Evolutionary conservation across 345 rosid species (phyloP).

Genomic region (Linum usitatissimum): DNA sequence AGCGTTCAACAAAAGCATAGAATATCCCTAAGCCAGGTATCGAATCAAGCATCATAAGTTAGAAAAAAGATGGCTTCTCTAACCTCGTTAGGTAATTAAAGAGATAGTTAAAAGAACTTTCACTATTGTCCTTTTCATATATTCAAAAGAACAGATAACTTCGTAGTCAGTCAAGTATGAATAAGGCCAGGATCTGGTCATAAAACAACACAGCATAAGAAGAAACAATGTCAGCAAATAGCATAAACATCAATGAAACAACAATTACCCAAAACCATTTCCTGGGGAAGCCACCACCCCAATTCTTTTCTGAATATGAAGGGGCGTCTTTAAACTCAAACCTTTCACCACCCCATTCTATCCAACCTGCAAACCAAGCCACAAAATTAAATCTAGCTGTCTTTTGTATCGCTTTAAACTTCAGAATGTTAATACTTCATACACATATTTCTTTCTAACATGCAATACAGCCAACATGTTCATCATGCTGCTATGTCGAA

Average conservation of each 20-base stretch:
- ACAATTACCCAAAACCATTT: slow-evolving; percentile 93
- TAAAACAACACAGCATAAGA: no score
- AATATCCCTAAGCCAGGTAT: no score
- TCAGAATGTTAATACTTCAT: not conserved
- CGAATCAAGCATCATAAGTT: no score
- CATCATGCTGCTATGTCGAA: not conserved
- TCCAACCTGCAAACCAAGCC: slow-evolving; percentile 60
- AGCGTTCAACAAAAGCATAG: no score
- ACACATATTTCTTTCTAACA: no score
- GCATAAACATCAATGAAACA: slow-evolving; percentile 3
- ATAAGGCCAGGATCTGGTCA: no score
- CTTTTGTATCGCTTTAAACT: not conserved
- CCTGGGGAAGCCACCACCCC: slow-evolving; percentile 97
- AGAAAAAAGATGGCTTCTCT: not conserved
- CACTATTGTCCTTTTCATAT: not conserved
- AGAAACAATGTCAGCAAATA: not conserved
- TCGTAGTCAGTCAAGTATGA: no score
- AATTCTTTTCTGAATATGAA: slow-evolving; percentile 93
- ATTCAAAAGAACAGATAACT: not conserved
- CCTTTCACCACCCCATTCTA: slow-evolving; percentile 91
- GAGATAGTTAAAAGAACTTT: not conserved
- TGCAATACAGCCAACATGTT: no score
- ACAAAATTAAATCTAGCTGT: slow-evolving; percentile 8
- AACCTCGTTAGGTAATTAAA: not conserved
- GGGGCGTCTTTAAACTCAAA: slow-evolving; percentile 85